phyloP scores from a whole-genome alignment of 352 stramenopile species.

The Phytopythium delawarense region DNA sequence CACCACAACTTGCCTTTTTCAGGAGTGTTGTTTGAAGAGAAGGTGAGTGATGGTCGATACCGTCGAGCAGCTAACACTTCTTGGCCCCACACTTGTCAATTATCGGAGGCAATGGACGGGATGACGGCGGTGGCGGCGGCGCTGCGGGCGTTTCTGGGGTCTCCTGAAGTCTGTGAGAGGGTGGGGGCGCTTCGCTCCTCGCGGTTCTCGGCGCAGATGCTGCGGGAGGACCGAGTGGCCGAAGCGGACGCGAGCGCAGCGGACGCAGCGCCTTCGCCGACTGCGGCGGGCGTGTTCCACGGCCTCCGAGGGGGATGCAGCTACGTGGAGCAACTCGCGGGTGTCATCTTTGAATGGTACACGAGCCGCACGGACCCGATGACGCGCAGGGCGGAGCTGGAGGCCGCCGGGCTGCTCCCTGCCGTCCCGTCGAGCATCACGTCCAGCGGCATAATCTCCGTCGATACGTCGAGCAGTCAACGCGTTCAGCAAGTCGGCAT shows the following conservation, averaged over 20 bases:
- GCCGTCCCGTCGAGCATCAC: background rate
- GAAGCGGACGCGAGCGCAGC: background rate
- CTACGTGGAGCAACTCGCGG: constrained; percentile 45
- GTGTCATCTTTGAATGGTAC: constrained; percentile 38
- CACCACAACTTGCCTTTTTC: background rate
- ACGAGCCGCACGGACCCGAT: constrained; percentile 27
- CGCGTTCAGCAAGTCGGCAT: constrained; percentile 23
- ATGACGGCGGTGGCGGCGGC: background rate
- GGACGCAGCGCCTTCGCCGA: background rate
- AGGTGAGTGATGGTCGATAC: background rate
- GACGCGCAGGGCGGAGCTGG: constrained; percentile 2
- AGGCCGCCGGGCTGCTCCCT: background rate
- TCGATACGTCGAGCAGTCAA: constrained; percentile 17
- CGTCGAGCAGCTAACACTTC: background rate
- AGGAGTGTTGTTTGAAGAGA: background rate
- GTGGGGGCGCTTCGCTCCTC: constrained; percentile 29
- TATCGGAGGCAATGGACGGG: background rate
- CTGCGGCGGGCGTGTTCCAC: background rate
- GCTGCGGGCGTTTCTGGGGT: background rate
- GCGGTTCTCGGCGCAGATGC: constrained; percentile 39
- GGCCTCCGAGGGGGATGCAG: constrained; percentile 15
- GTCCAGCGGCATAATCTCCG: constrained; percentile 3
- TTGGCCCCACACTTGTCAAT: background rate
- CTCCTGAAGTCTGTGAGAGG: constrained; percentile 5
- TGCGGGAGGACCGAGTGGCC: constrained; percentile 8